Percentiles rank a stretch among this genome's conserved stretches.
Conservation (phyloP, 2,329 filamentous ascomycete genomes). For the Byssoonygena ceratinophila region DNA sequence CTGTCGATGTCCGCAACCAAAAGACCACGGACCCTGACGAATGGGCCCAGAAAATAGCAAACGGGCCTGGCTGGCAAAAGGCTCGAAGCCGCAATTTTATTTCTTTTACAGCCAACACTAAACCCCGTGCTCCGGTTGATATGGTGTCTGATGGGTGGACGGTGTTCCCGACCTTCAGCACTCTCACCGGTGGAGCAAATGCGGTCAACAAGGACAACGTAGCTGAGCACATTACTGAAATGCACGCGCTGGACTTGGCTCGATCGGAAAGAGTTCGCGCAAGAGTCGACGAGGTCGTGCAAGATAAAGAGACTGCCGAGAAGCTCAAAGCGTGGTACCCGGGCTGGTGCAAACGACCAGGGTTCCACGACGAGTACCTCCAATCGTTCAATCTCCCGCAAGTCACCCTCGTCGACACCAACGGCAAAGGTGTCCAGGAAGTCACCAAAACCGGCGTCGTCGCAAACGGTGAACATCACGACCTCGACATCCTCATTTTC, state of each 20-base stretch:
- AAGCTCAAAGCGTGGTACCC: slow-evolving; percentile 49
- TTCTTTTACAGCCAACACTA: slow-evolving; percentile 21
- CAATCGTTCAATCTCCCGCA: slow-evolving; percentile 46
- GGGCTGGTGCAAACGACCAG: slow-evolving; percentile 53
- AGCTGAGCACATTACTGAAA: slow-evolving; percentile 9
- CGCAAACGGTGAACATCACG: slow-evolving; percentile 40
- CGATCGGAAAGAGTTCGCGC: slow-evolving; percentile 27
- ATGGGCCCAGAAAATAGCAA: slow-evolving; percentile 13
- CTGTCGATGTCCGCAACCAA: slow-evolving; percentile 21
- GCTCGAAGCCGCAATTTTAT: slow-evolving; percentile 24
- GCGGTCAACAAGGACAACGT: slow-evolving; percentile 29
- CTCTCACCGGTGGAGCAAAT: slow-evolving; percentile 28
- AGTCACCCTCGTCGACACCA: slow-evolving; percentile 51
- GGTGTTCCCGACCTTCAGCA: background rate
- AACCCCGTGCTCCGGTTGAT: slow-evolving; percentile 13
- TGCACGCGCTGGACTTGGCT: background rate
- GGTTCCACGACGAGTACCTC: slow-evolving; percentile 44
- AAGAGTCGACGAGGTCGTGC: slow-evolving; percentile 41
- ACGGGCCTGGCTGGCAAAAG: slow-evolving; percentile 21
- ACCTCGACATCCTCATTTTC: slow-evolving; percentile 40
- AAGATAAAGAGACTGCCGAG: slow-evolving; percentile 42
- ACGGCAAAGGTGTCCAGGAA: slow-evolving; percentile 44
- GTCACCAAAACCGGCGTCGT: slow-evolving; percentile 49
- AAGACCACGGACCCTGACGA: slow-evolving; percentile 12
- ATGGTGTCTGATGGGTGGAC: slow-evolving; percentile 2